Percentiles rank a stretch among this genome's conserved stretches.
These are phyloP conservation scores for Dendrocalamus latiflorus DNA, from an alignment of 202 grass and related monocot genomes.

Conservation along the genomic window DNA sequence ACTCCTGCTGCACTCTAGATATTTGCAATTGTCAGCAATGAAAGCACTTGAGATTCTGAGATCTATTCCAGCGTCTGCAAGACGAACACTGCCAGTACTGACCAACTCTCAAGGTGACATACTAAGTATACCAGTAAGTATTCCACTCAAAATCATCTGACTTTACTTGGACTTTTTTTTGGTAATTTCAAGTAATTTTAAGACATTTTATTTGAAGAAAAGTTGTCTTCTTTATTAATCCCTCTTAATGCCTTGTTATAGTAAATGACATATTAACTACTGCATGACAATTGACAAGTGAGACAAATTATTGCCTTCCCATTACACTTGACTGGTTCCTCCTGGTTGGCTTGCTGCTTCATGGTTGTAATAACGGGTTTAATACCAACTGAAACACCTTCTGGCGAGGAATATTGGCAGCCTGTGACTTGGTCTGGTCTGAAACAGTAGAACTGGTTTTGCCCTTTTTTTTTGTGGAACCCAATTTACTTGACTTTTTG, in stretches of 20 bases:
- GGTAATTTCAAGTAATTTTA: conserved; percentile 6
- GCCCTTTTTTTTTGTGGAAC: neutral
- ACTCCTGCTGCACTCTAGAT: conserved; percentile 33
- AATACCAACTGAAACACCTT: neutral
- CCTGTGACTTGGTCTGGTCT: neutral
- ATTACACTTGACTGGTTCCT: neutral
- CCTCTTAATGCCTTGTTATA: neutral
- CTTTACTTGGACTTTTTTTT: neutral
- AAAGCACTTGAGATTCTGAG: conserved; percentile 58
- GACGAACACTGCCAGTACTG: conserved; percentile 73
- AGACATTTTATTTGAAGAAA: neutral
- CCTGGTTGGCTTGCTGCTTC: neutral
- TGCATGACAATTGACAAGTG: neutral
- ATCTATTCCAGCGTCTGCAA: conserved; percentile 76
- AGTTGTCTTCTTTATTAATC: conserved; percentile 16
- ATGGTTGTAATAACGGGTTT: too few species aligned
- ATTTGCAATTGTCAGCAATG: conserved; percentile 52
- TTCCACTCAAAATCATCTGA: neutral
- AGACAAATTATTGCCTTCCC: neutral
- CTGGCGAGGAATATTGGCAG: neutral
- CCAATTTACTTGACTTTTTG: neutral
- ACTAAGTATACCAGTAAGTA: conserved; percentile 72
- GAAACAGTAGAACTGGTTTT: neutral
- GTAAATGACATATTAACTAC: neutral
- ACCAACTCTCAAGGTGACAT: conserved; percentile 48